Percentiles rank a stretch among this genome's conserved stretches.
Evolutionary conservation across 2,329 filamentous ascomycete genomes (phyloP).

Genomic region (Colletotrichum aenigma): DNA sequence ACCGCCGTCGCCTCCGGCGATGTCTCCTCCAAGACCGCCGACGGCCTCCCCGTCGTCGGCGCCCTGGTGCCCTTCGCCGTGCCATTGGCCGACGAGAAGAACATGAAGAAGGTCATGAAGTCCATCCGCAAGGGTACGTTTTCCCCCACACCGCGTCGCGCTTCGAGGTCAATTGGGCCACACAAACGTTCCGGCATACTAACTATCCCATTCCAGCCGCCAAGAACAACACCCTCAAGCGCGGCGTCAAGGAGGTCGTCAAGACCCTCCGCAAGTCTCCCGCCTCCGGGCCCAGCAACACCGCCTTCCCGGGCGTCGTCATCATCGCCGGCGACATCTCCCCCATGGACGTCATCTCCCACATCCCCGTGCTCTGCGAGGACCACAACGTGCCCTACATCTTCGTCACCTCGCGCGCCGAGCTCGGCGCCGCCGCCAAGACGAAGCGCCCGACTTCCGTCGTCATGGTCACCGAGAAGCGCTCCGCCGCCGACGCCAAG

Average conservation of each 20-base stretch:
- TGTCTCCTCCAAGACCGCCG: slow-evolving; percentile 43
- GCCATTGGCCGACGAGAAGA: slow-evolving; percentile 81
- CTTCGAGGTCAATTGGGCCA: background rate
- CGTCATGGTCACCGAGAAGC: slow-evolving; percentile 79
- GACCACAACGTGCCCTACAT: slow-evolving; percentile 97
- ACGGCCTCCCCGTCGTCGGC: slow-evolving; percentile 48
- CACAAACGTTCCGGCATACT: background rate
- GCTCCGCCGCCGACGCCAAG: slow-evolving; percentile 48
- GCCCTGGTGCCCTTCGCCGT: slow-evolving; percentile 84
- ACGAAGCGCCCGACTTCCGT: slow-evolving; percentile 98
- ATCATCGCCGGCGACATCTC: slow-evolving; percentile 97
- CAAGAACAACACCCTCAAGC: slow-evolving; percentile 94
- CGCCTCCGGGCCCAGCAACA: slow-evolving; percentile 66
- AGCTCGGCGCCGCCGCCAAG: slow-evolving; percentile 89
- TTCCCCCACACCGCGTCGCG: background rate
- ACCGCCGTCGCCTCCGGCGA: slow-evolving; percentile 45
- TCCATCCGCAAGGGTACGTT: slow-evolving; percentile 59
- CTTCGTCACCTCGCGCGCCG: slow-evolving; percentile 89
- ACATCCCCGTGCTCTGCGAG: slow-evolving; percentile 97
- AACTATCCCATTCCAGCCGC: slow-evolving; percentile 65
- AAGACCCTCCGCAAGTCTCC: slow-evolving; percentile 96
- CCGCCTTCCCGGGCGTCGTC: slow-evolving; percentile 74
- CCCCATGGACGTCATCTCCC: slow-evolving; percentile 97
- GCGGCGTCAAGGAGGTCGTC: slow-evolving; percentile 98
- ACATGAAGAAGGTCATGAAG: slow-evolving; percentile 65